phyloP scores from a whole-genome alignment of 495 filamentous ascomycete genomes.

The Pseudomonodictys pantanalensis region DNA sequence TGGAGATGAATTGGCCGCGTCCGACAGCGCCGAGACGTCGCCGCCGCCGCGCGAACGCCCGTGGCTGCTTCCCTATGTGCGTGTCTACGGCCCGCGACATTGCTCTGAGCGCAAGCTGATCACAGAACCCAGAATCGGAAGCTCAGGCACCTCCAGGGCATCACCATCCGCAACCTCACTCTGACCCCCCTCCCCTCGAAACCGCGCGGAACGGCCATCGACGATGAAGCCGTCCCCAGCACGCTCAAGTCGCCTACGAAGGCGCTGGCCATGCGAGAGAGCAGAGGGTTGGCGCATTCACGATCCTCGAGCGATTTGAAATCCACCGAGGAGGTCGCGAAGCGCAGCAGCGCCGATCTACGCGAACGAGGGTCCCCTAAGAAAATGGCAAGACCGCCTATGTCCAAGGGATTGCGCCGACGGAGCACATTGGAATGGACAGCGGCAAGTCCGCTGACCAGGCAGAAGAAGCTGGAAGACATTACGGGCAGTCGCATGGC shows the following conservation, averaged over 20 bases:
- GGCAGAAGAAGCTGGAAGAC: conserved; percentile 76
- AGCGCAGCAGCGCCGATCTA: conserved; percentile 21
- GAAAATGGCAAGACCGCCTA: conserved; percentile 9
- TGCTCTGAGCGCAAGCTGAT: conserved; percentile 1
- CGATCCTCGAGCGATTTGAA: conserved; percentile 68
- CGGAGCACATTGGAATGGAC: conserved; percentile 68
- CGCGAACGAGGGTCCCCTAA: conserved; percentile 8
- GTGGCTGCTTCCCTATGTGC: conserved; percentile 52
- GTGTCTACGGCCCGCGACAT: conserved; percentile 24
- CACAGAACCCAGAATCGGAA: conserved; percentile 66
- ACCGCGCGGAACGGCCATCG: conserved; percentile 69
- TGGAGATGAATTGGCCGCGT: conserved; percentile 10
- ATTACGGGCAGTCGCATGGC: conserved; percentile 68
- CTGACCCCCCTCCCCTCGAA: conserved; percentile 49
- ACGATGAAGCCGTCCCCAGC: conserved; percentile 74
- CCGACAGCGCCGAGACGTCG: not conserved
- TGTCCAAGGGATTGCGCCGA: conserved; percentile 49
- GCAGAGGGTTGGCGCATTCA: conserved; percentile 60
- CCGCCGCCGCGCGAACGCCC: conserved; percentile 45
- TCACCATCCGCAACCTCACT: conserved; percentile 82
- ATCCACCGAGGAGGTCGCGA: conserved; percentile 4
- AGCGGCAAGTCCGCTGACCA: conserved; percentile 59
- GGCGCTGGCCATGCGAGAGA: conserved; percentile 59
- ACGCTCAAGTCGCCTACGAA: conserved; percentile 69
- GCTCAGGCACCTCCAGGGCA: conserved; percentile 80